Evolutionary conservation across 371 early-diverging fungal genomes (phyloP), one percentile per base, ranked within the genome.

Genomic region (Umbelopsis sp.): DNA sequence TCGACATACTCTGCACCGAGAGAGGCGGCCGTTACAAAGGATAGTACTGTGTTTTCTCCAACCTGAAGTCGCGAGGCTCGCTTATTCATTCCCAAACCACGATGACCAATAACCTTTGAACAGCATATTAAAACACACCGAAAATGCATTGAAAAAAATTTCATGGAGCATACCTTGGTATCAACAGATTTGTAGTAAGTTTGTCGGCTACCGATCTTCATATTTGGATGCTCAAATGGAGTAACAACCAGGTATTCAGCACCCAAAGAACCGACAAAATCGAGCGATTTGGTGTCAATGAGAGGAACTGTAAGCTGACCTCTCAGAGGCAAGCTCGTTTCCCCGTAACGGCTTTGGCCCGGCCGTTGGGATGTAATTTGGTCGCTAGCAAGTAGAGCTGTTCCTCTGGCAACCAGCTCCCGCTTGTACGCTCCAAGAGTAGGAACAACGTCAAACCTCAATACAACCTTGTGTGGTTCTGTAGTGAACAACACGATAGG

Each of bases 41-140:
- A 96, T 35, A 92, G 75, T 9, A 96, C 85, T 0, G 99, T 98
- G 74, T 99, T 99, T 75, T 99, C 99, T 3, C 94, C 93, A 14
- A 97, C 81, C 75, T 96, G 94, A 35, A 95, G 85, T 44, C 74
- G 78, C 29, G 72, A 77, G 63, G 75, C 83, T 69, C 76, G 79
- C 68, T 80, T 75, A 80, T 96, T 96, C 90, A 91, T 93, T n/a
- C 99, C 99, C 20, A 89, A 84, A 18, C 99, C 99, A 62, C 99
- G 93, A 79, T 99, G 99, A 9, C 99, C 99, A 81, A 96, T 92
- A 16, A 95, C 84, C 86, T 86, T 35, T 7, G 45, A 18, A 24
- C 35, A 37, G 11, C 7, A 25, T 18, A 18, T 64, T 62, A 24
- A 22, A 5, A 10, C 10, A 6, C 32, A 29, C 29, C 1, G 29